Base-by-base conservation (phyloP, 2,329 filamentous ascomycete genomes). In the Mariannaea elegans region DNA sequence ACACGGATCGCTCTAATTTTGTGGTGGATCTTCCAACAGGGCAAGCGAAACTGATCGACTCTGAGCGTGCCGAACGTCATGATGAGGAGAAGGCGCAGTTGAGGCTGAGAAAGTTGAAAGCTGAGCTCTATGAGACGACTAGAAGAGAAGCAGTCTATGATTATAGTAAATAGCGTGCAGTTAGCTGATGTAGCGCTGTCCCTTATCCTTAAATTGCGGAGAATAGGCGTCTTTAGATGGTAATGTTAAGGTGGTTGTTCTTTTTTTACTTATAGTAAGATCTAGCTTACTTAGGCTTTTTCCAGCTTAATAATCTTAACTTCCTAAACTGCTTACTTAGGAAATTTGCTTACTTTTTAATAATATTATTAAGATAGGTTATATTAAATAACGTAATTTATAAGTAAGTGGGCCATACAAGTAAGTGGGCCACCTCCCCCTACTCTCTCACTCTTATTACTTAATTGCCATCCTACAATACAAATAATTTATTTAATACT, bases 1-100 rank as follows among this genome's bases (percentile, higher is more conserved):
- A 67, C 34, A 39, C 49, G 18, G 64, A 65, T 31, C 56, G 61
- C 14, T 62, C 57, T 27, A 65, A 67, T 39, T 67, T 67, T 19
- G 18, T 67, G 6, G 36, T 65, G 8, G 45, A 62, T 19, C 16
- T 27, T n/a, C 52, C 45, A 19, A 45, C 54, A 6, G 61, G 57
- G 6, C 27, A 63, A 29, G 56, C 46, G 24, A 59, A 41, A 23
- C 47, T 67, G 38, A 51, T 67, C 21, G 63, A 65, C 39, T 67
- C 64, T 47, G 61, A 67, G 29, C 38, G 50, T 52, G 53, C 53
- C 1, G 39, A 61, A 34, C 19, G n/a, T 4, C 61, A 49, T 41
- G 42, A 56, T 14, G 56, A 62, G 50, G 31, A 34, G 16, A 55
- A 21, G 31, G 59, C 55, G 16, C 18, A 38, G 31, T n/a, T 51